Percentiles rank a stretch among this genome's conserved stretches.
These are phyloP conservation scores for Talaromyces adpressus DNA, from an alignment of 495 filamentous ascomycete genomes.

Conservation along the genomic window DNA sequence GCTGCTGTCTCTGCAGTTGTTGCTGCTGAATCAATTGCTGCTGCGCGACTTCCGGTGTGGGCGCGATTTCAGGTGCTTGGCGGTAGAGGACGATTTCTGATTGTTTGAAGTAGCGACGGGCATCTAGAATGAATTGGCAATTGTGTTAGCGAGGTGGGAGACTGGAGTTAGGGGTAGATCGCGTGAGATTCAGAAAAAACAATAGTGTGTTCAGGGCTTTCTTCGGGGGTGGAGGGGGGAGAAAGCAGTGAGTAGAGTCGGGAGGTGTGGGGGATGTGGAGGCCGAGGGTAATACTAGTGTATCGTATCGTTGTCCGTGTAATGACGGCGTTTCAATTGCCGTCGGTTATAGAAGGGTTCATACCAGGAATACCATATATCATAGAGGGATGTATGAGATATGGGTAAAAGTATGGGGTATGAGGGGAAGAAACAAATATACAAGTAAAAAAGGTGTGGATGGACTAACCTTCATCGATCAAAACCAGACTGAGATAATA, in stretches of 20 bases:
- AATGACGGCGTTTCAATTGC: constrained; percentile 21
- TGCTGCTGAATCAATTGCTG: constrained; percentile 41
- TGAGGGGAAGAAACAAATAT: background rate
- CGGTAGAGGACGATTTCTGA: constrained; percentile 97
- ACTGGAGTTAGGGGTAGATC: background rate
- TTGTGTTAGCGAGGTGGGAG: background rate
- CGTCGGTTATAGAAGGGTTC: constrained; percentile 30
- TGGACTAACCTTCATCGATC: constrained; percentile 79
- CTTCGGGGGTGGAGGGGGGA: background rate
- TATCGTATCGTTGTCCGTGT: background rate
- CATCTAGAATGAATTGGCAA: constrained; percentile 50
- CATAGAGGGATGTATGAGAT: background rate
- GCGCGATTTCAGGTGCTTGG: constrained; percentile 68
- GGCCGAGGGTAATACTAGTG: background rate
- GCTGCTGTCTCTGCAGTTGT: constrained; percentile 28
- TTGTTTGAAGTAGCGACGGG: constrained; percentile 97
- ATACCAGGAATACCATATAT: background rate
- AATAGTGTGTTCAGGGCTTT: background rate
- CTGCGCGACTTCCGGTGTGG: constrained; percentile 37
- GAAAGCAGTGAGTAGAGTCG: background rate
- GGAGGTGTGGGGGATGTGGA: background rate
- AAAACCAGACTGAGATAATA: constrained; percentile 96
- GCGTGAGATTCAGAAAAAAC: background rate
- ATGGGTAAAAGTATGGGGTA: background rate
- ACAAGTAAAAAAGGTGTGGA: constrained; percentile 1